Conservation (phyloP, 441 rosid genomes). For the Populus trichocarpa region DNA sequence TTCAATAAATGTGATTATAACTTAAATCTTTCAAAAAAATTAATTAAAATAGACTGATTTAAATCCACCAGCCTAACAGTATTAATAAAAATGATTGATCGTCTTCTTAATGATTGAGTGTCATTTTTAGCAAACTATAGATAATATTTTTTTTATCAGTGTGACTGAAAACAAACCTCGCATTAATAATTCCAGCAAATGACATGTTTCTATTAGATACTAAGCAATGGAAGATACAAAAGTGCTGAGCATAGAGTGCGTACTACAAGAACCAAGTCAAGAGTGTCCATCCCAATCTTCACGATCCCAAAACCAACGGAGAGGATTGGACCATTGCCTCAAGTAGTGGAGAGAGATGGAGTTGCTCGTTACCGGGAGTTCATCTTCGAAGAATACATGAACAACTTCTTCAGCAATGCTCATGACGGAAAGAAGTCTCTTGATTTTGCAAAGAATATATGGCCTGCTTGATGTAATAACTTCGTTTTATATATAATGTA, state of each 20-base stretch:
- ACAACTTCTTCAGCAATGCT: constrained; percentile 46
- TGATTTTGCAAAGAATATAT: constrained; percentile 33
- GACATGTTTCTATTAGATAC: constrained; percentile 28
- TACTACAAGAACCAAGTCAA: constrained; percentile 40
- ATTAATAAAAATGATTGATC: no score
- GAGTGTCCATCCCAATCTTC: constrained; percentile 66
- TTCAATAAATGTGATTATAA: no score
- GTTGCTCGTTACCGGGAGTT: constrained; percentile 45
- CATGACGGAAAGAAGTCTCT: constrained; percentile 62
- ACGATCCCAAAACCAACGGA: constrained; percentile 37
- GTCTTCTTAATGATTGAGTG: no score
- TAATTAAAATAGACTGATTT: no score
- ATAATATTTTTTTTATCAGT: no score
- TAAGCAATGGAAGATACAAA: constrained; percentile 59
- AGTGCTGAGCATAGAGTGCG: constrained; percentile 64
- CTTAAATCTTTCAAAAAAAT: no score
- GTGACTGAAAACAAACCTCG: no score
- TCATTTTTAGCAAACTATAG: no score
- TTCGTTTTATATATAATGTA: no score
- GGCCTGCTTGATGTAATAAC: not conserved
- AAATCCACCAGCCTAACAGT: no score
- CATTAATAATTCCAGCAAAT: not conserved
- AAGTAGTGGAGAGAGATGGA: constrained; percentile 44
- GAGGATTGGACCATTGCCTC: constrained; percentile 43
- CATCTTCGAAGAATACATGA: constrained; percentile 48